Conservation (phyloP, 106 monocot genomes). For the Ottelia alismoides region DNA sequence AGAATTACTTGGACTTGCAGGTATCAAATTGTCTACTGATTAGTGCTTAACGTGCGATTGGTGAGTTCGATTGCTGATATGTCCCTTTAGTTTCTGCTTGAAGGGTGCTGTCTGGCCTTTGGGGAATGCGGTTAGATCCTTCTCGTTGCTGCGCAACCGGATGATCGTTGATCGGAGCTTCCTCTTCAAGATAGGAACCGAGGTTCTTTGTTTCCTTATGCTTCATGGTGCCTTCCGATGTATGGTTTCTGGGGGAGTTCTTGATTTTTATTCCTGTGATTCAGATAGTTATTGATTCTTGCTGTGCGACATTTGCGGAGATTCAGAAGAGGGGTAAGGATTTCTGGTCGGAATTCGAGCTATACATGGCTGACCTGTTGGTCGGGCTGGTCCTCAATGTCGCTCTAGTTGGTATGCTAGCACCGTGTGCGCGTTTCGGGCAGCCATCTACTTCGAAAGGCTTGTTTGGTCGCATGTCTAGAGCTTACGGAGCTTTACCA, state of each 20-base stretch:
- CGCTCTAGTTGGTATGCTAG: slow-evolving; percentile 68
- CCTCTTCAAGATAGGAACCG: slow-evolving; percentile 77
- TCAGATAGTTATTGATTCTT: slow-evolving; percentile 78
- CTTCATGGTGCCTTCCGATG: too few species aligned
- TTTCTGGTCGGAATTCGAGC: slow-evolving; percentile 87
- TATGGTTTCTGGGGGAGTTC: not conserved
- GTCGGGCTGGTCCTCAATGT: slow-evolving; percentile 72
- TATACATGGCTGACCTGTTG: slow-evolving; percentile 75
- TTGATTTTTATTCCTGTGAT: slow-evolving; percentile 1
- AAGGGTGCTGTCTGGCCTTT: slow-evolving; percentile 59
- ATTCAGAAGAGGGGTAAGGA: slow-evolving; percentile 83
- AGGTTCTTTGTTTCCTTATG: slow-evolving; percentile 45
- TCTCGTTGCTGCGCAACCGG: slow-evolving; percentile 50
- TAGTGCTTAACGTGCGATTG: not conserved
- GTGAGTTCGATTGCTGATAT: too few species aligned
- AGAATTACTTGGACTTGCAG: slow-evolving; percentile 56
- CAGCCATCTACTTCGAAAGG: slow-evolving; percentile 36
- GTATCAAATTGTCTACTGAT: slow-evolving; percentile 9
- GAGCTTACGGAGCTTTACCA: slow-evolving; percentile 47
- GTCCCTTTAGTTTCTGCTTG: slow-evolving; percentile 4
- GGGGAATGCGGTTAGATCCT: slow-evolving; percentile 32
- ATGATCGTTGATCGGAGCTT: slow-evolving; percentile 83
- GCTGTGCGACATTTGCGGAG: slow-evolving; percentile 85
- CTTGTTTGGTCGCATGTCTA: slow-evolving; percentile 26
- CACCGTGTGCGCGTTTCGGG: slow-evolving; percentile 69